A percentile compares a stretch with the other conserved stretches of the same genome.
Evolutionary conservation across 2,329 filamentous ascomycete species (phyloP).

Genomic region (Monilinia polystroma): DNA sequence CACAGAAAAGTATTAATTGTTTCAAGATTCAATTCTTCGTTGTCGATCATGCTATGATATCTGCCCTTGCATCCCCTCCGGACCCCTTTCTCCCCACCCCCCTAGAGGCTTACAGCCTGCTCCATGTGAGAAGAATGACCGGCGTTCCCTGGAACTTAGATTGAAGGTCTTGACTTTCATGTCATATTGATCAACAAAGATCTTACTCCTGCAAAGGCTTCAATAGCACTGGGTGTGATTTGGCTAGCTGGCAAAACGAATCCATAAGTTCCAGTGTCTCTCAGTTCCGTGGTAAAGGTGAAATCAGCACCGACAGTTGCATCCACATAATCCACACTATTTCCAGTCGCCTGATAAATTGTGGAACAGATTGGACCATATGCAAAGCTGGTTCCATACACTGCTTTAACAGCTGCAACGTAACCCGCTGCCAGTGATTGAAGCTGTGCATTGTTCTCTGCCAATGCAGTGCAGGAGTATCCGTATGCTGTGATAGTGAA

Average conservation of each 20-base stretch:
- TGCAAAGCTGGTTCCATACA: conserved; percentile 48
- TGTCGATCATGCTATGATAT: not conserved
- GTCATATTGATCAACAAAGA: conserved; percentile 32
- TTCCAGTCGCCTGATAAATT: conserved; percentile 57
- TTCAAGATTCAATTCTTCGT: not conserved
- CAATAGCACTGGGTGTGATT: conserved; percentile 48
- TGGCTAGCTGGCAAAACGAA: conserved; percentile 51
- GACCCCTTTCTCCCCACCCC: no score
- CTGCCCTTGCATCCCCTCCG: not conserved
- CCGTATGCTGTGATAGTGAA: conserved; percentile 48
- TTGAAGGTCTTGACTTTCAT: conserved; percentile 3
- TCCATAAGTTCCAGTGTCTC: conserved; percentile 49
- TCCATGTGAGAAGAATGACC: not conserved
- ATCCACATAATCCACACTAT: conserved; percentile 47
- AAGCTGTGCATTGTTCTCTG: conserved; percentile 50
- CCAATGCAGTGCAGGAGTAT: conserved; percentile 53
- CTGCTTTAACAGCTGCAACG: conserved; percentile 54
- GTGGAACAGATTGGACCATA: conserved; percentile 55
- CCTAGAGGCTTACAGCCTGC: not conserved
- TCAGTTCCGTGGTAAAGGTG: conserved; percentile 49
- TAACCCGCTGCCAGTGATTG: conserved; percentile 50
- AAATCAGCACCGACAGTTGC: conserved; percentile 41
- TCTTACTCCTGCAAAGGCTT: conserved; percentile 47
- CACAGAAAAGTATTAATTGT: not conserved
- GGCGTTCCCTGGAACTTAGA: not conserved